phyloP scores from a whole-genome alignment of 768 basidiomycete species.

The Pleurotus platypus region DNA sequence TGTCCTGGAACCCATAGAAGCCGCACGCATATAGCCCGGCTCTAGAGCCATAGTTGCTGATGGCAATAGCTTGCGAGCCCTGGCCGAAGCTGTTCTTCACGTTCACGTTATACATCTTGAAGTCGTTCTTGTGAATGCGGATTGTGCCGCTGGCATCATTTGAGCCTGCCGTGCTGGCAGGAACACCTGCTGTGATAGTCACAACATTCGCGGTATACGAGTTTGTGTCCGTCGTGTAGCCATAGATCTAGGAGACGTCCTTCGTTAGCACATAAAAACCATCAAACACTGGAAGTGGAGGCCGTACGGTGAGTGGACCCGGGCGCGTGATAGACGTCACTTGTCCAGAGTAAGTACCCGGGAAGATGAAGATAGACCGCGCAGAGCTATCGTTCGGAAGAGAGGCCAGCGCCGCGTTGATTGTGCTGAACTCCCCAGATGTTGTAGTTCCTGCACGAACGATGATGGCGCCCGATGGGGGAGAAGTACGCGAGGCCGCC shows the following conservation, averaged over 20 bases:
- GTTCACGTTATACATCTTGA: slow-evolving; percentile 48
- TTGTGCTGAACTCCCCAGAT: slow-evolving; percentile 35
- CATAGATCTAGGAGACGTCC: slow-evolving; percentile 30
- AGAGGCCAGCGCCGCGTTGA: slow-evolving; percentile 36
- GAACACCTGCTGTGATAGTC: slow-evolving; percentile 32
- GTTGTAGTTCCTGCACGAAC: slow-evolving; percentile 36
- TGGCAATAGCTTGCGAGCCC: slow-evolving; percentile 44
- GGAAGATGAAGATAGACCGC: slow-evolving; percentile 42
- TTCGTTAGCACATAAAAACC: background rate
- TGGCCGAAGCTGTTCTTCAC: slow-evolving; percentile 43
- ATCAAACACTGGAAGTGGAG: background rate
- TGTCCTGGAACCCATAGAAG: slow-evolving; percentile 47
- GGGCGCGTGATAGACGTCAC: slow-evolving; percentile 37
- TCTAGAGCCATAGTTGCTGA: slow-evolving; percentile 45
- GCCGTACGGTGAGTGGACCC: slow-evolving; percentile 36
- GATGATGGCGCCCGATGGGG: slow-evolving; percentile 38
- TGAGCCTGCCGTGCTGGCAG: slow-evolving; percentile 33
- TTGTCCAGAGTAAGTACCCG: slow-evolving; percentile 43
- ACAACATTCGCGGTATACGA: slow-evolving; percentile 36
- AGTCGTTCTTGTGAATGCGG: slow-evolving; percentile 43
- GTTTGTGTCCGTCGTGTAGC: slow-evolving; percentile 37
- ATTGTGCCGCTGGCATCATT: slow-evolving; percentile 47
- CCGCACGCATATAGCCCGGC: slow-evolving; percentile 43
- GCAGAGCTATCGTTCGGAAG: slow-evolving; percentile 36
- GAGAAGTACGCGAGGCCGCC: slow-evolving; percentile 34